Evolutionary conservation across 352 stramenopile species (phyloP).

Genomic region (Globisporangium camurandrum): DNA sequence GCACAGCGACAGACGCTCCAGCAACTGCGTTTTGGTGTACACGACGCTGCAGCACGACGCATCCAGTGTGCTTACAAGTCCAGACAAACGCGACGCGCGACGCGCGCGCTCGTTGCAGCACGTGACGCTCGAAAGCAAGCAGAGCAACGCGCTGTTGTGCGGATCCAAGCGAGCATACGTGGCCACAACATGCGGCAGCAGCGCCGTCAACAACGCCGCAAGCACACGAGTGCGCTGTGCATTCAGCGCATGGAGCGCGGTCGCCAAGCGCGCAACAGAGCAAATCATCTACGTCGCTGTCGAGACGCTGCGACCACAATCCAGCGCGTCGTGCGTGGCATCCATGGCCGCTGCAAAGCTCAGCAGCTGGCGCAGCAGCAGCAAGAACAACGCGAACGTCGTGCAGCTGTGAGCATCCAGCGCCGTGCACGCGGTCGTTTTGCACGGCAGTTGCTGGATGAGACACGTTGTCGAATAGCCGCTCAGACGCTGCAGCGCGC

Average conservation of each 20-base stretch:
- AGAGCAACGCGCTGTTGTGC: conserved; percentile 13
- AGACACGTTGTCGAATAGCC: conserved; percentile 8
- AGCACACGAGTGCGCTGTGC: conserved; percentile 19
- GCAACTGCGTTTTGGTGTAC: conserved; percentile 11
- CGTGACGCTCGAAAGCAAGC: conserved; percentile 14
- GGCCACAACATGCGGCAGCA: conserved; percentile 19
- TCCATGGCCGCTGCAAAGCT: conserved; percentile 12
- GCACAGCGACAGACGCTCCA: conserved; percentile 27
- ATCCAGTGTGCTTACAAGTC: conserved; percentile 33
- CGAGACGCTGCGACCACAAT: conserved; percentile 25
- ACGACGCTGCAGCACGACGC: conserved; percentile 16
- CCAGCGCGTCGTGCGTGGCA: conserved; percentile 27
- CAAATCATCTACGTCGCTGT: conserved; percentile 3
- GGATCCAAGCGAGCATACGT: conserved; percentile 28
- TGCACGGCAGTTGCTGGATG: conserved; percentile 12
- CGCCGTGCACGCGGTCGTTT: conserved; percentile 23
- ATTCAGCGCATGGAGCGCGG: conserved; percentile 35
- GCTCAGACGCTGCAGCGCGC: conserved; percentile 22
- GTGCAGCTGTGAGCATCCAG: conserved; percentile 32
- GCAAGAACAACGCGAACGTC: conserved; percentile 6
- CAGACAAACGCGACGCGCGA: conserved; percentile 27
- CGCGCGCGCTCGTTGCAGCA: conserved; percentile 20
- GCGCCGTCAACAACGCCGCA: conserved; percentile 3
- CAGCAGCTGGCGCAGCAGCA: conserved; percentile 14
- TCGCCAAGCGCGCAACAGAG: conserved; percentile 10